Conservation (phyloP, 768 basidiomycete genomes). For the Leucosporidium scottii region DNA sequence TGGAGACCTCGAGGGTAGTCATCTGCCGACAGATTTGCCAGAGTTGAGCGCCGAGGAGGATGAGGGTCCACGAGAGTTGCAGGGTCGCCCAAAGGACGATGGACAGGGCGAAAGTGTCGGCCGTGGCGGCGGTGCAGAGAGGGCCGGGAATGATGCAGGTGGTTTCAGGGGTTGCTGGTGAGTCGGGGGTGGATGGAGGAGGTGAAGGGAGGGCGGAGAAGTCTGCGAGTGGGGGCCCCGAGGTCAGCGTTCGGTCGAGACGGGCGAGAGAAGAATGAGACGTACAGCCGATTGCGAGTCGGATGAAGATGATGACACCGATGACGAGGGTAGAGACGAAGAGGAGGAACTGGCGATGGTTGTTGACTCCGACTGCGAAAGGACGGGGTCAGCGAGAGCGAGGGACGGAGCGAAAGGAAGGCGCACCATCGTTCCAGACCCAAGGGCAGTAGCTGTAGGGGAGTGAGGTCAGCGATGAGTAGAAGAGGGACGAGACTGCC, state of each 20-base stretch:
- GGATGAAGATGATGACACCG: conserved; percentile 73
- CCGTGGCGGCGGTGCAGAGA: conserved; percentile 61
- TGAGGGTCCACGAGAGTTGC: conserved; percentile 87
- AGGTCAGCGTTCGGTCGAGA: not conserved
- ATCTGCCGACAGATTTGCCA: conserved; percentile 93
- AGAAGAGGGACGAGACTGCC: conserved; percentile 7
- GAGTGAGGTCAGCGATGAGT: not conserved
- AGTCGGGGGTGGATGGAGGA: conserved; percentile 53
- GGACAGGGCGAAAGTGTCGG: conserved; percentile 76
- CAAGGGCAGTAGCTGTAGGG: conserved; percentile 82
- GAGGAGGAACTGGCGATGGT: conserved; percentile 92
- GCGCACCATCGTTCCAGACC: conserved; percentile 95
- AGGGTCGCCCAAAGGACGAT: conserved; percentile 80
- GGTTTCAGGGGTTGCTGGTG: conserved; percentile 1
- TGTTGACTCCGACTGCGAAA: conserved; percentile 72
- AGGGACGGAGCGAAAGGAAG: too few relatives aligned
- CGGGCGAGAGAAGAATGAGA: conserved; percentile 10
- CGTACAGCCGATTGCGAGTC: conserved; percentile 75
- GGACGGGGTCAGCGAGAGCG: conserved; percentile 4
- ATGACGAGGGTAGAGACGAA: conserved; percentile 79
- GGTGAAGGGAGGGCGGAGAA: conserved; percentile 7
- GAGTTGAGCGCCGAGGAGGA: conserved; percentile 75
- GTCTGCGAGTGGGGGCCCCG: not conserved
- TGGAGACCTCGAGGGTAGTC: conserved; percentile 92
- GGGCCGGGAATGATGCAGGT: conserved; percentile 52